phyloP scores from a whole-genome alignment of 208 protist species.

The Leishmania guyanensis region DNA sequence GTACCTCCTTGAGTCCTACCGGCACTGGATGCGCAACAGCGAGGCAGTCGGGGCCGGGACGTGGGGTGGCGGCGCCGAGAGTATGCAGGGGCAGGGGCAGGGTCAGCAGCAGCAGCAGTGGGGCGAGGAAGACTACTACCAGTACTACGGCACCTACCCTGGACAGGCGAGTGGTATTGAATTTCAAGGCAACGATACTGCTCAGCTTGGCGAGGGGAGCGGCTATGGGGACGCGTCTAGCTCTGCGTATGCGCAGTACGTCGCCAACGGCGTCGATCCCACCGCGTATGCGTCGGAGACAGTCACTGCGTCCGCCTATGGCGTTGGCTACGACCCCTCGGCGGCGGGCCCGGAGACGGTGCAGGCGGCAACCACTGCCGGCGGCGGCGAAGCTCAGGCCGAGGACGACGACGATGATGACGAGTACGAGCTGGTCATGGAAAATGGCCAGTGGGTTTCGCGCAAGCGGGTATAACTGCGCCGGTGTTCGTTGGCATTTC shows the following conservation, averaged over 20 bases:
- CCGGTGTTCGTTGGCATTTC: background rate
- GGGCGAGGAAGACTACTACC: constrained; percentile 36
- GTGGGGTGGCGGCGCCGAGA: constrained; percentile 20
- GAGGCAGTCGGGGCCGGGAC: constrained; percentile 26
- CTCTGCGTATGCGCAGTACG: background rate
- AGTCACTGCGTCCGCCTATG: background rate
- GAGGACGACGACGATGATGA: constrained; percentile 61
- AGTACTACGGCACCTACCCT: constrained; percentile 37
- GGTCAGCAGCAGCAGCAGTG: constrained; percentile 39
- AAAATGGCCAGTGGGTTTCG: constrained; percentile 55
- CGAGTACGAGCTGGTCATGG: constrained; percentile 74
- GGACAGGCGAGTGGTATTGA: constrained; percentile 23
- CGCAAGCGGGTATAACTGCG: constrained; percentile 15
- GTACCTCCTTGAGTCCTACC: constrained; percentile 77
- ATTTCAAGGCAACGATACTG: background rate
- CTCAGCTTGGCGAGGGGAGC: background rate
- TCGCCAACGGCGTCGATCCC: background rate
- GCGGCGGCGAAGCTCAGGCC: constrained; percentile 31
- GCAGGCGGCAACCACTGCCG: background rate
- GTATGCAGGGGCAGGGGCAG: constrained; percentile 22
- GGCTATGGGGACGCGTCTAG: constrained; percentile 6
- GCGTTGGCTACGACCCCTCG: constrained; percentile 15
- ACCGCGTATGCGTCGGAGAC: background rate
- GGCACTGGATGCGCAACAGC: constrained; percentile 47
- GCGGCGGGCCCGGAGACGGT: background rate